Conservation (phyloP, 2,329 filamentous ascomycete genomes). For the Chalaropsis ovoidea region DNA sequence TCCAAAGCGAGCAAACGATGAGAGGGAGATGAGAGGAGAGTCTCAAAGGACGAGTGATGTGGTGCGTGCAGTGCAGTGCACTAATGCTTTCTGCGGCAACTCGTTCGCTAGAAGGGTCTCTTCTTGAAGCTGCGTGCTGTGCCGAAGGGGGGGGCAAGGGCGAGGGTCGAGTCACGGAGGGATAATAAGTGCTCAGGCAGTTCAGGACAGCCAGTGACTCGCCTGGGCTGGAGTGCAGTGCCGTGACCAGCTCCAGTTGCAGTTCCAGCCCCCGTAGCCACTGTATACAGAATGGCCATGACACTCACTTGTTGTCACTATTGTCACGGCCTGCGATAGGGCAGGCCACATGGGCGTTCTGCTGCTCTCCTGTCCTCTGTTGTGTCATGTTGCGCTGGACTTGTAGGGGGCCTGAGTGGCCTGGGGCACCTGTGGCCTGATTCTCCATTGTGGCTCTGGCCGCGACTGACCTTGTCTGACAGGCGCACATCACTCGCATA, state of each 20-base stretch:
- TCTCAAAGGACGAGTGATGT: neutral
- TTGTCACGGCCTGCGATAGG: no score
- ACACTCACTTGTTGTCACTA: no score
- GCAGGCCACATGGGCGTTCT: no score
- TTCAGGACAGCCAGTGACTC: neutral
- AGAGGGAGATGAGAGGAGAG: neutral
- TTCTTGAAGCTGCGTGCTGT: neutral
- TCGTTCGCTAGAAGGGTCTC: neutral
- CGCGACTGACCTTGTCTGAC: neutral
- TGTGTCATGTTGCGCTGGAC: neutral
- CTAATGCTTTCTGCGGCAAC: neutral
- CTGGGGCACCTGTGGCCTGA: neutral
- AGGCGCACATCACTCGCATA: slow-evolving; percentile 3
- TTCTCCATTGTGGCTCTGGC: neutral
- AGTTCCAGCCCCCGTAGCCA: neutral
- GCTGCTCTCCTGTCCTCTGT: no score
- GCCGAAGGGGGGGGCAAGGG: neutral
- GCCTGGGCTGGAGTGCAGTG: neutral
- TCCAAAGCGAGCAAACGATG: neutral
- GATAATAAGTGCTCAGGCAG: neutral
- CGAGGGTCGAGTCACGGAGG: no score
- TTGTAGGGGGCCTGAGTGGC: neutral
- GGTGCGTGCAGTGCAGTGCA: neutral
- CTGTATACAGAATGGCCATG: neutral
- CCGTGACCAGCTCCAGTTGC: no score